These are phyloP conservation scores for Botrytis porri DNA, from an alignment of 2,329 filamentous ascomycete genomes.

Conservation along the genomic window DNA sequence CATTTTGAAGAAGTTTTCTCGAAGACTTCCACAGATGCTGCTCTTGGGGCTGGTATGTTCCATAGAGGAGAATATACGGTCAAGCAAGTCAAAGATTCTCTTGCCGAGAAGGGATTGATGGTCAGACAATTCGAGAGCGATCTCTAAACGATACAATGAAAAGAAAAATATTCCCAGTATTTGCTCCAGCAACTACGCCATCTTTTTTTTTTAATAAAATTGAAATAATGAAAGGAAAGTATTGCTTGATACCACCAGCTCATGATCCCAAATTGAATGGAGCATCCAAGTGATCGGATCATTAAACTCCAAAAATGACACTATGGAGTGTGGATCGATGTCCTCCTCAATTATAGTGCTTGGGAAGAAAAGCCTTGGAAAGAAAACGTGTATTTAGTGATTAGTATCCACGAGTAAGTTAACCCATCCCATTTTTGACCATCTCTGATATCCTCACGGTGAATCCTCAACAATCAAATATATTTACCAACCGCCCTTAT, in stretches of 20 bases:
- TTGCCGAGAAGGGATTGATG: slow-evolving; percentile 67
- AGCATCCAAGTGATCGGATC: not conserved
- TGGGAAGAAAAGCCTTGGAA: not conserved
- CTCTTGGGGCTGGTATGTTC: slow-evolving; percentile 95
- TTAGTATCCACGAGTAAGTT: too few species aligned
- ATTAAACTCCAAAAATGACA: not conserved
- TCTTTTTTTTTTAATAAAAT: too few species aligned
- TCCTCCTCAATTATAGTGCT: not conserved
- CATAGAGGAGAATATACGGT: slow-evolving; percentile 95
- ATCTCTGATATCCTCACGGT: too few species aligned
- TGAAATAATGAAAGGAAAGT: too few species aligned
- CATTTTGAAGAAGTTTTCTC: slow-evolving; percentile 92
- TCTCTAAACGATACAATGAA: slow-evolving; percentile 16
- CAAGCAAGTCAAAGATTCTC: slow-evolving; percentile 83
- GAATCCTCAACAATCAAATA: too few species aligned
- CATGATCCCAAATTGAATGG: not conserved
- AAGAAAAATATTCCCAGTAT: not conserved
- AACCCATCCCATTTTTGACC: too few species aligned
- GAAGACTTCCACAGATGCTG: slow-evolving; percentile 83
- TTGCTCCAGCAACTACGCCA: too few species aligned
- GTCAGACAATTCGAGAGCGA: slow-evolving; percentile 71
- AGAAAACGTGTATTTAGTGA: not conserved
- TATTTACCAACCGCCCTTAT: slow-evolving; percentile 46
- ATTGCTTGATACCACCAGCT: too few species aligned
- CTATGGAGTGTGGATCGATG: fast-evolving